Evolutionary conservation across 1,139 yeast species (phyloP).

Genomic region (Ogataea hybrid): DNA sequence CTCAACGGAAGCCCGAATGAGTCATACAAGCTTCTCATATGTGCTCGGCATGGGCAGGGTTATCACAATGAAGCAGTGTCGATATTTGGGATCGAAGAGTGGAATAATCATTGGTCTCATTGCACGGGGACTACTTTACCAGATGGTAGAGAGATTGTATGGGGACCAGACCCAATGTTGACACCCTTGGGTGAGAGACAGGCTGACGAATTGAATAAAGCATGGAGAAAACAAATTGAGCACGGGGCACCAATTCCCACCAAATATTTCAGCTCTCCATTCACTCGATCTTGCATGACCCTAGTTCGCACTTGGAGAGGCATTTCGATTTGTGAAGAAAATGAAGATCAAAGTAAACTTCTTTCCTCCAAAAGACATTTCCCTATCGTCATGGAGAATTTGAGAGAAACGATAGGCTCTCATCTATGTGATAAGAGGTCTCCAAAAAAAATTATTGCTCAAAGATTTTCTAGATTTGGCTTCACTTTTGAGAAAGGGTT

Average conservation of each 20-base stretch:
- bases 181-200: conserved; percentile 53
- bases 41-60: conserved; percentile 82
- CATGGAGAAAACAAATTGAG: conserved; percentile 25
- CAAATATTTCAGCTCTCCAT: conserved; percentile 59
- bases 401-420: conserved; percentile 67
- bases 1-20: conserved; percentile 34
- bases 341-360: conserved; percentile 18
- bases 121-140: conserved; percentile 38
- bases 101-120: conserved; percentile 62
- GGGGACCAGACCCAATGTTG: conserved; percentile 71
- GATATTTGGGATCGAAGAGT: conserved; percentile 53
- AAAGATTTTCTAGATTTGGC: conserved; percentile 38
- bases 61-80: conserved; percentile 63
- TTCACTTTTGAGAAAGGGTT: conserved; percentile 47
- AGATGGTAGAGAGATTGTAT: conserved; percentile 48
- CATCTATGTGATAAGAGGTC: conserved; percentile 68
- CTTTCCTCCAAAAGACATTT: conserved; percentile 21
- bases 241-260: conserved; percentile 55
- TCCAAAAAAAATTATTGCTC: conserved; percentile 37
- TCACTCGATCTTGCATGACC: conserved; percentile 61
- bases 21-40: conserved; percentile 52
- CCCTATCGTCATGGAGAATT: conserved; percentile 49
- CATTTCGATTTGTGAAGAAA: conserved; percentile 31
- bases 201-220: conserved; percentile 33
- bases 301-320: conserved; percentile 58